These are phyloP conservation scores for Lentinula sp. DNA, from an alignment of 768 basidiomycete species.

Conservation along the genomic window DNA sequence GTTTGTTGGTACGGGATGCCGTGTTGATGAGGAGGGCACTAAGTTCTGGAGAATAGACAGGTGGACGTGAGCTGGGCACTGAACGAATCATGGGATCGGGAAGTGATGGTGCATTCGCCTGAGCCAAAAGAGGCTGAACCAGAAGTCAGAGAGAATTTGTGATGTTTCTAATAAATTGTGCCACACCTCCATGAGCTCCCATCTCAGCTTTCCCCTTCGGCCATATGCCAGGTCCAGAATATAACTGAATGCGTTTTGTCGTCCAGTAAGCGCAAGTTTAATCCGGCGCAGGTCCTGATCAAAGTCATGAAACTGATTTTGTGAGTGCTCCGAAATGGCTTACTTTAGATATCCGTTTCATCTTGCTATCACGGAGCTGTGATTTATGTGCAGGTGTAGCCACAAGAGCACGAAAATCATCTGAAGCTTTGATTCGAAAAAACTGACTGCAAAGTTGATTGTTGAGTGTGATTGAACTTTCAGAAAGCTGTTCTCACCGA, in stretches of 20 bases:
- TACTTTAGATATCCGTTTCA: constrained; percentile 50
- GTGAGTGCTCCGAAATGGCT: background rate
- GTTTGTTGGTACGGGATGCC: constrained; percentile 39
- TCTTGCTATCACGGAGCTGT: constrained; percentile 28
- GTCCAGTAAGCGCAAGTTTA: constrained; percentile 46
- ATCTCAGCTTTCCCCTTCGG: constrained; percentile 61
- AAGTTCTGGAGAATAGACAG: constrained; percentile 59
- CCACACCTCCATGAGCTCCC: constrained; percentile 62
- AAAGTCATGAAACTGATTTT: background rate
- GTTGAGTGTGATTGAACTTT: background rate
- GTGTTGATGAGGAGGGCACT: constrained; percentile 52
- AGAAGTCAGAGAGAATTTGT: background rate
- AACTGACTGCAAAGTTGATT: constrained; percentile 43
- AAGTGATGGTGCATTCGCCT: constrained; percentile 27
- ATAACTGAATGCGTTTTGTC: constrained; percentile 43
- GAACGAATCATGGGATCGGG: constrained; percentile 42
- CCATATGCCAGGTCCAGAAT: constrained; percentile 72
- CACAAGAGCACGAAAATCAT: constrained; percentile 50
- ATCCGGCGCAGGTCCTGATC: constrained; percentile 49
- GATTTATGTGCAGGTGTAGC: constrained; percentile 18
- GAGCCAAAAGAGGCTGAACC: constrained; percentile 48
- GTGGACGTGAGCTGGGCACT: constrained; percentile 53
- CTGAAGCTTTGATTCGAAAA: constrained; percentile 51
- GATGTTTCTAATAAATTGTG: background rate
- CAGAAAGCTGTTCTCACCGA: constrained; percentile 21